Evolutionary conservation across 169 alveolate species (phyloP).

Genomic region (Plasmodium vivax): DNA sequence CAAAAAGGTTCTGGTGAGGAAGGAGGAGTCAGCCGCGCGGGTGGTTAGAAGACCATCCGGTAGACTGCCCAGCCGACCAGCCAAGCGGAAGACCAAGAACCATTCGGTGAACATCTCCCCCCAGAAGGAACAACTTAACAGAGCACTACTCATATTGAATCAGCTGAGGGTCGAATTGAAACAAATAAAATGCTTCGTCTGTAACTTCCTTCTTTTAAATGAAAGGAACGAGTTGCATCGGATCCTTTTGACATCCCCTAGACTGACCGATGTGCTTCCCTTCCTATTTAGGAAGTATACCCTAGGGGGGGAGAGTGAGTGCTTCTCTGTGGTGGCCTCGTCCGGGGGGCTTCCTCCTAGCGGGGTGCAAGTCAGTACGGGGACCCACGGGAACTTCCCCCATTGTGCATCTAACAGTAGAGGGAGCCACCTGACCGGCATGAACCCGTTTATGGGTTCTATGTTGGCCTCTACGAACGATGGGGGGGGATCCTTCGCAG

Average conservation of each 20-base stretch:
- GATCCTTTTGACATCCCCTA: background rate
- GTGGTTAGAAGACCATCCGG: background rate
- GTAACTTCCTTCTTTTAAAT: background rate
- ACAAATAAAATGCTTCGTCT: background rate
- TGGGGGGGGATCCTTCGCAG: background rate
- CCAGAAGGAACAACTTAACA: background rate
- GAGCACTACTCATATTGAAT: background rate
- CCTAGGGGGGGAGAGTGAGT: background rate
- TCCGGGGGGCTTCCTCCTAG: background rate
- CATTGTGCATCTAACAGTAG: background rate
- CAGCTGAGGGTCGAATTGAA: conserved; percentile 5
- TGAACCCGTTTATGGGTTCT: background rate
- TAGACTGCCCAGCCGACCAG: background rate
- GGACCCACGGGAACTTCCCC: background rate
- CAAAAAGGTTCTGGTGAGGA: conserved; percentile 7
- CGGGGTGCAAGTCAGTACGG: background rate
- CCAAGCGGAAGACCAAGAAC: background rate
- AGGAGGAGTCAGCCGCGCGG: background rate
- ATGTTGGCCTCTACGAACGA: background rate
- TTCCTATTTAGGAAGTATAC: background rate
- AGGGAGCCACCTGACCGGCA: background rate
- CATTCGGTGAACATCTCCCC: background rate
- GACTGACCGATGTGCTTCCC: background rate
- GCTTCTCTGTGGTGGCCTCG: background rate
- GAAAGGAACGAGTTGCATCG: background rate